Base-by-base conservation (phyloP, 1,284 basidiomycete species). In the Moesziomyces antarcticus region DNA sequence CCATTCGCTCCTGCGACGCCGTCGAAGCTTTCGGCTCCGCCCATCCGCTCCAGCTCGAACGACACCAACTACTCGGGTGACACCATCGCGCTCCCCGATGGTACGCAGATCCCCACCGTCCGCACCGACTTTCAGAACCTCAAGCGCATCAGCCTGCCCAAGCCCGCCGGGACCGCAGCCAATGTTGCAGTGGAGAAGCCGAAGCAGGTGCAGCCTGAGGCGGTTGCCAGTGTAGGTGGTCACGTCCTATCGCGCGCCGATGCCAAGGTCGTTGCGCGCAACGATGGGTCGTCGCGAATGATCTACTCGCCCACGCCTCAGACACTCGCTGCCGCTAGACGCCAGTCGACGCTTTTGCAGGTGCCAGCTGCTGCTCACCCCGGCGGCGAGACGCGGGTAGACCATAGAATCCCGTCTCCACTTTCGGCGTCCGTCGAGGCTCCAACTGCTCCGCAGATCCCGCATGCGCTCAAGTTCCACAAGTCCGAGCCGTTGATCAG, bases 61-160 rank as follows among this genome's bases (percentile, higher is more conserved):
- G 67, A 65, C 22, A 71, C 64, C 0, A 54, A 49, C 42, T 56
- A 50, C 42, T 68, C 60, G 6, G 56, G 65, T 1, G 67, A 70
- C 0, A 69, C 60, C 1, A 42, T 73, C 37, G 62, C 56, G 3
- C 40, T 75, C 16, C 50, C 72, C 1, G 62, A 65, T 21, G 72
- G 74, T 0, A 65, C 57, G 7, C 59, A 74, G 49, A 50, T 77
- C 5, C 73, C 75, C 0, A 59, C 56, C n/a, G 42, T 73, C 33
- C 50, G 75, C 3, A 78, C 60, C 6, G 75, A 78, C 35, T 74
- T 78, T 16, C 68, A 70, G 33, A 78, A 78, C 37, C 50, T 78
- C 25, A 73, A 64, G 54, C 62, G 65, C 1, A 66, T 78, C 35
- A 63, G 50, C 24, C 49, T 68, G 21, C 60, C 68, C 18, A 59